A percentile compares a stretch with the other conserved stretches of the same genome.
Evolutionary conservation across 768 basidiomycete genomes (phyloP).

Genomic region (Termitomyces heimii): DNA sequence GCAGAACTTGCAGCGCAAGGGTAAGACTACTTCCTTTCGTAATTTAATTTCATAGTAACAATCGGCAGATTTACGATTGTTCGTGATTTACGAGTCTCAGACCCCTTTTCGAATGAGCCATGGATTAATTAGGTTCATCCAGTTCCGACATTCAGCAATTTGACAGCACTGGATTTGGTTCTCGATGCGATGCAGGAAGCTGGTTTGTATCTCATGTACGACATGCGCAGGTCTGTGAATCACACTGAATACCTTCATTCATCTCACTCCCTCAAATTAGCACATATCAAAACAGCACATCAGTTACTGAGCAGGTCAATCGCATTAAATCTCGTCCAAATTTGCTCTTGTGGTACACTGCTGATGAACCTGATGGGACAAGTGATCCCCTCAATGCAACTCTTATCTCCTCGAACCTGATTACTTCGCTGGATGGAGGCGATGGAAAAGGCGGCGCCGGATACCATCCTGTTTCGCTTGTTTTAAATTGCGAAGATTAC

Average conservation of each 20-base stretch:
- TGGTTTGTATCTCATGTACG: conserved; percentile 72
- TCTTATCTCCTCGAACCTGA: conserved; percentile 42
- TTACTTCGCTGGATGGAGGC: conserved; percentile 51
- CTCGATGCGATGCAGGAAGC: conserved; percentile 70
- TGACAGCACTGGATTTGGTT: conserved; percentile 50
- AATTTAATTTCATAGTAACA: background rate
- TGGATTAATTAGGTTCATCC: conserved; percentile 53
- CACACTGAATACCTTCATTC: background rate
- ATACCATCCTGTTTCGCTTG: conserved; percentile 63
- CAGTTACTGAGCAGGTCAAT: conserved; percentile 65
- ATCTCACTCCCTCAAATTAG: conserved; percentile 20
- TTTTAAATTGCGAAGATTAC: conserved; percentile 63
- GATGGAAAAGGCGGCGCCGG: conserved; percentile 42
- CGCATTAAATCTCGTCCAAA: conserved; percentile 61
- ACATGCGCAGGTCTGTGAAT: conserved; percentile 56
- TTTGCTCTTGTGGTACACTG: conserved; percentile 69
- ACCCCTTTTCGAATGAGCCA: conserved; percentile 4
- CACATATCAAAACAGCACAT: conserved; percentile 58
- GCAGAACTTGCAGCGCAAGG: conserved; percentile 48
- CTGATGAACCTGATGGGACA: conserved; percentile 67
- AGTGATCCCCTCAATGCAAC: conserved; percentile 64
- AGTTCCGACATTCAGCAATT: conserved; percentile 57
- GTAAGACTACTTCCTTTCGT: conserved; percentile 30
- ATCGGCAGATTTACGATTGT: conserved; percentile 33
- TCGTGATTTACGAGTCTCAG: conserved; percentile 13